These are phyloP conservation scores for Penicillium sp. DNA, from an alignment of 2,329 filamentous ascomycete genomes.

Conservation along the genomic window DNA sequence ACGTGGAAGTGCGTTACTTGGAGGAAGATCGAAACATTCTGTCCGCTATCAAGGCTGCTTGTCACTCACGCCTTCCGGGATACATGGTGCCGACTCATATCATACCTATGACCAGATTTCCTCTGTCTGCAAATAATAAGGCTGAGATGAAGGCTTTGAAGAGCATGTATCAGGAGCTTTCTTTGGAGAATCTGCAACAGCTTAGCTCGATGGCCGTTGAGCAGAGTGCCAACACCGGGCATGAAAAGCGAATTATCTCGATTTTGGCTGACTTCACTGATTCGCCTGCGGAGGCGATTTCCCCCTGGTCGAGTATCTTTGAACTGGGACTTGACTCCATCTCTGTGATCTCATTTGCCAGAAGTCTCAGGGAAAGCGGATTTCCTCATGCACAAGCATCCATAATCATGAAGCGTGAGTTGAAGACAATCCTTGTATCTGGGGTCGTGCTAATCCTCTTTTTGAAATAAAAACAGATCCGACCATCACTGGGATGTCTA, in stretches of 20 bases:
- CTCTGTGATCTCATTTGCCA: constrained; percentile 66
- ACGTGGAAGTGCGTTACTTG: constrained; percentile 34
- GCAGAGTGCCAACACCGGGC: constrained; percentile 25
- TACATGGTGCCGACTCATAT: constrained; percentile 93
- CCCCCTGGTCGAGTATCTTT: constrained; percentile 63
- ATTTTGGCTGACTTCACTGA: constrained; percentile 52
- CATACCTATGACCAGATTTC: constrained; percentile 63
- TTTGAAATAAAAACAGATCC: constrained; percentile 27
- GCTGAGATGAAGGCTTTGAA: constrained; percentile 67
- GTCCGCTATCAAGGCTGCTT: constrained; percentile 53
- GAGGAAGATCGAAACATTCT: constrained; percentile 38
- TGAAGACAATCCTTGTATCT: not conserved
- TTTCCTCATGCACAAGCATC: constrained; percentile 58
- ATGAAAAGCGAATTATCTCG: constrained; percentile 43
- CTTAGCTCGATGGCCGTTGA: constrained; percentile 39
- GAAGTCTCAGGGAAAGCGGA: constrained; percentile 57
- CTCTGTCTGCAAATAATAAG: constrained; percentile 85
- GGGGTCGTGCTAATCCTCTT: constrained; percentile 21
- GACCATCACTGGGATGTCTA: constrained; percentile 37
- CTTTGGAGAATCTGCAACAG: constrained; percentile 55
- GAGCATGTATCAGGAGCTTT: constrained; percentile 57
- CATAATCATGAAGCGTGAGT: constrained; percentile 57
- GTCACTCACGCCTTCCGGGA: constrained; percentile 61
- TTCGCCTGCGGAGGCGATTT: constrained; percentile 42
- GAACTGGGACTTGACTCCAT: constrained; percentile 87